Conservation (phyloP, 352 stramenopile species). For the Aphanomyces astaci region DNA sequence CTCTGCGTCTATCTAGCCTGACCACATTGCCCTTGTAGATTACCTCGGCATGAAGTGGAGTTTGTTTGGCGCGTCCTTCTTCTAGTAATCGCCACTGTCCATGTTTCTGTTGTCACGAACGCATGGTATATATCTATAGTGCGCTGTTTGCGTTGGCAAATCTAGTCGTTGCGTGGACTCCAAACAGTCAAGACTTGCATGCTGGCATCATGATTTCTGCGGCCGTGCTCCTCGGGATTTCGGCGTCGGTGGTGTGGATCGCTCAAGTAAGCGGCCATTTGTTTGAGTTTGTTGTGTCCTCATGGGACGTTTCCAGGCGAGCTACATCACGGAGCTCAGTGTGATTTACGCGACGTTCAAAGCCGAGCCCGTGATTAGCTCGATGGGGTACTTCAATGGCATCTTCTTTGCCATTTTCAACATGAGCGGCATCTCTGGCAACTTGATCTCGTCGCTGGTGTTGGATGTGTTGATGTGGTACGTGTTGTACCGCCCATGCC, state of each 20-base stretch:
- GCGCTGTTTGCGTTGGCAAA: constrained; percentile 10
- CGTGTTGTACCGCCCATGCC: no score
- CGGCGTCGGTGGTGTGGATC: constrained; percentile 19
- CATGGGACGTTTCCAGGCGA: neutral
- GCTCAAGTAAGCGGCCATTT: neutral
- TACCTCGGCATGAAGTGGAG: neutral
- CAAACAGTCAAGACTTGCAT: neutral
- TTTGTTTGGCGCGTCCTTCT: neutral
- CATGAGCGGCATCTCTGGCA: constrained; percentile 8
- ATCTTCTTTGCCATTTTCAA: constrained; percentile 23
- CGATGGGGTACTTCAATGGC: constrained; percentile 19
- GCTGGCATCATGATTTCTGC: neutral
- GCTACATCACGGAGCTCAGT: constrained; percentile 8
- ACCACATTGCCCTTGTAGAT: no score
- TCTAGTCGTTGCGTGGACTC: neutral
- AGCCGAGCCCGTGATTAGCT: neutral
- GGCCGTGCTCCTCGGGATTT: neutral
- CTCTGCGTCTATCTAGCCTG: no score
- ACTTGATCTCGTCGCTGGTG: constrained; percentile 13
- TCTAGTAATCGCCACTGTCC: neutral
- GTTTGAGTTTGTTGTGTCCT: neutral
- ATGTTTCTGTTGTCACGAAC: neutral
- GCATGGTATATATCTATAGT: neutral
- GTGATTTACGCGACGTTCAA: constrained; percentile 10
- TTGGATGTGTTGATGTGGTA: constrained; percentile 2